Base-by-base conservation (phyloP, 441 rosid species). In the Gossypium davidsonii region DNA sequence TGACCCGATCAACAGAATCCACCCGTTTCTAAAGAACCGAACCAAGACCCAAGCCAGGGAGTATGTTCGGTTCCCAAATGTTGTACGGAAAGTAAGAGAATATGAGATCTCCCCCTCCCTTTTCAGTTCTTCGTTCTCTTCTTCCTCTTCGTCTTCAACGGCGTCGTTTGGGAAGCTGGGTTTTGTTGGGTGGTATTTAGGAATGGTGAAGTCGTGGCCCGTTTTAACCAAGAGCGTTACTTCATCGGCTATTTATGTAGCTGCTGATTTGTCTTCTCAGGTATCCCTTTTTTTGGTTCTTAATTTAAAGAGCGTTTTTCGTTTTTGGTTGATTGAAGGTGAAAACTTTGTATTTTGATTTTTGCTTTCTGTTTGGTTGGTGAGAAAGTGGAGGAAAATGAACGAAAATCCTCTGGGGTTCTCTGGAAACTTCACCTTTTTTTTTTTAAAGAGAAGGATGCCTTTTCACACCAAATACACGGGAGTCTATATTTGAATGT, bases 181-280 rank as follows among this genome's bases (percentile, higher is more conserved):
- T 39, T 81, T 94, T 66, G 79, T 94, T 2, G 85, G 88, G 0
- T 92, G 97, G 98, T 90, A 94, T 75, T 80, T 94, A 82, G 91
- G 85, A 6, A 85, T 89, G 97, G 83, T 94, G 0, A 89, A 92
- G 81, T 84, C 97, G 2, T 73, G 94, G 21, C 98, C 98, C n/a
- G 76, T 94, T 80, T 60, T 91, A 26, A 91, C 98, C 3, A 94
- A 94, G 81, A 87, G 97, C 55, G 65, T 82, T 62, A 90, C 97
- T 0, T 79, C 84, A 25, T 80, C 92, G 3, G 79, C 89, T 62
- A 86, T 91, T 72, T 94, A 92, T 78, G 76, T 79, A 3, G 97
- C 97, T 18, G 96, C 98, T n/a, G 98, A 91, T 78, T 79, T 94
- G 77, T 89, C 98, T n/a, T 87, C 98, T 79, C 98, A 94, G 98